A percentile compares a stretch with the other conserved stretches of the same genome.
These are phyloP conservation scores for Miscanthus lutarioriparius DNA, from an alignment of 176 grass and related monocot species.

Conservation along the genomic window DNA sequence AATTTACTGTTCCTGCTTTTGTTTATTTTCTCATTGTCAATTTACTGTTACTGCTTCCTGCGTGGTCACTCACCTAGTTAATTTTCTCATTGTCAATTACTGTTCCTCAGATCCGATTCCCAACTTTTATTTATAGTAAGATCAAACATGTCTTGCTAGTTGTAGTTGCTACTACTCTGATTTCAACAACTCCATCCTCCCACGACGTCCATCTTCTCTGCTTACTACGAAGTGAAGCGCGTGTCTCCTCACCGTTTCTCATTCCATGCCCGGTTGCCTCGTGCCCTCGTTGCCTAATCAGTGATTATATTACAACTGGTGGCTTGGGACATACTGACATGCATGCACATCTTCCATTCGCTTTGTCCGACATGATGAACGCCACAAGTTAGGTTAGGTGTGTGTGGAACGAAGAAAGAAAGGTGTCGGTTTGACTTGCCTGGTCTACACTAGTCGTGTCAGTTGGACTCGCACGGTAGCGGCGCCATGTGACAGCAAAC, in stretches of 20 bases:
- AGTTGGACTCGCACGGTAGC: not conserved
- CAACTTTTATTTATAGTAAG: not conserved
- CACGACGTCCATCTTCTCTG: no score
- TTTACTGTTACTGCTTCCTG: no score
- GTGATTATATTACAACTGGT: no score
- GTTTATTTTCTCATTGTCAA: no score
- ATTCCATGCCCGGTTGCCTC: no score
- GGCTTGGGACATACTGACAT: not conserved
- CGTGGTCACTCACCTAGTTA: not conserved
- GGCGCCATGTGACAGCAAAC: not conserved
- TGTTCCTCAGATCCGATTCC: not conserved
- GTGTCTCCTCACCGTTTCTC: no score
- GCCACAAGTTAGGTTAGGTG: not conserved
- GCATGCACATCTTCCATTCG: not conserved
- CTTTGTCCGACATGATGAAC: no score
- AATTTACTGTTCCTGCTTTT: no score
- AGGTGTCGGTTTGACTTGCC: not conserved
- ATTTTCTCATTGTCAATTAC: not conserved
- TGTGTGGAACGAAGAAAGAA: not conserved
- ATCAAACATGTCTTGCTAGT: no score
- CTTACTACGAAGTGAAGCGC: no score
- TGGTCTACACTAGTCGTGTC: not conserved
- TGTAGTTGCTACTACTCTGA: not conserved
- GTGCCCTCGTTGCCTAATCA: no score
- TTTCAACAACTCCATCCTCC: not conserved